These are phyloP conservation scores for Saccharomyces jurei DNA, from an alignment of 805 yeast genomes.

Conservation along the genomic window DNA sequence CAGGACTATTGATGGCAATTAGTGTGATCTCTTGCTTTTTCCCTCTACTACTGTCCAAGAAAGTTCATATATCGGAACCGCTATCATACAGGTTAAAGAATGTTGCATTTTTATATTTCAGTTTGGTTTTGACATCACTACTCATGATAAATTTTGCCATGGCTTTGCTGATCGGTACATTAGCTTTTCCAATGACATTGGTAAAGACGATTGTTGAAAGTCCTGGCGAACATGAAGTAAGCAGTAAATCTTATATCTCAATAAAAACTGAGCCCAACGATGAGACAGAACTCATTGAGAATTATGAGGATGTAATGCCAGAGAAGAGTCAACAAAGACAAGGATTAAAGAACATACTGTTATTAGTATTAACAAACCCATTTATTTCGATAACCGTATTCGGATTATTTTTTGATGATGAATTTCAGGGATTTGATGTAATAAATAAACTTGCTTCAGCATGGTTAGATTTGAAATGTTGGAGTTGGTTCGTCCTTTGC, in stretches of 20 bases:
- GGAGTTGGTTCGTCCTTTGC: conserved; percentile 76
- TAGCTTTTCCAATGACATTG: conserved; percentile 70
- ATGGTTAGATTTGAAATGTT: conserved; percentile 63
- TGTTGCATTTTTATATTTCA: conserved; percentile 49
- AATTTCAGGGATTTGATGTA: conserved; percentile 32
- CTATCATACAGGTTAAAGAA: conserved; percentile 32
- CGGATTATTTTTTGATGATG: conserved; percentile 28
- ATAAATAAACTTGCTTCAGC: conserved; percentile 49
- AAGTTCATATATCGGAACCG: conserved; percentile 15
- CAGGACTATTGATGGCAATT: conserved; percentile 10
- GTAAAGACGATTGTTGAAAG: conserved; percentile 24
- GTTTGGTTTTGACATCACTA: conserved; percentile 63
- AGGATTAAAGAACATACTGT: conserved; percentile 24
- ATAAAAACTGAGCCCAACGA: conserved; percentile 2
- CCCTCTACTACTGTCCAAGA: conserved; percentile 14
- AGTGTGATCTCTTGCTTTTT: conserved; percentile 15
- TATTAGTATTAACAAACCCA: conserved; percentile 47
- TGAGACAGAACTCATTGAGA: background rate
- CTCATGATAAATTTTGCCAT: conserved; percentile 79
- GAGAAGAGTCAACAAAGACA: background rate
- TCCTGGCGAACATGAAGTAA: background rate
- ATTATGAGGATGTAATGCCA: background rate
- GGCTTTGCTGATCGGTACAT: conserved; percentile 60
- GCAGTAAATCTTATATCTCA: background rate
- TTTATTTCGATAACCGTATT: conserved; percentile 32